A percentile compares a stretch with the other conserved stretches of the same genome.
phyloP scores from a whole-genome alignment of 2,329 filamentous ascomycete genomes.

The Alternaria burnsii region DNA sequence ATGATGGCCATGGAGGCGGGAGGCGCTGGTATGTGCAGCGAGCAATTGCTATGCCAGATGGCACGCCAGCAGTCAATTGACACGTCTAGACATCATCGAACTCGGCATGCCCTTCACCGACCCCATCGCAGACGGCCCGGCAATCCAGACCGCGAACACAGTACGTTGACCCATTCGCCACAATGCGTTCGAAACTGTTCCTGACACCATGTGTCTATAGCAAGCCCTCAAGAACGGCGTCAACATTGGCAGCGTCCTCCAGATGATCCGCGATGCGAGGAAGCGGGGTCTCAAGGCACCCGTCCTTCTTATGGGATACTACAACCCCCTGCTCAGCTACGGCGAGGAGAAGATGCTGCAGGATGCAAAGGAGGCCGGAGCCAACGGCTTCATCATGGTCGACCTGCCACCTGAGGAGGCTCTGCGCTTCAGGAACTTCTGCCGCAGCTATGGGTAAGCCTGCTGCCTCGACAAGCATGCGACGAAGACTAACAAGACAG shows the following conservation, averaged over 20 bases:
- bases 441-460: slow-evolving; percentile 75
- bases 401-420: slow-evolving; percentile 97
- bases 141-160: slow-evolving; percentile 95
- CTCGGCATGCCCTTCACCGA: slow-evolving; percentile 97
- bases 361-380: slow-evolving; percentile 82
- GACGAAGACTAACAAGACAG: slow-evolving; percentile 52
- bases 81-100: slow-evolving; percentile 81
- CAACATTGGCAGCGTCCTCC: slow-evolving; percentile 78
- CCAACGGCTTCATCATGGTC: slow-evolving; percentile 97
- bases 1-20: slow-evolving; percentile 91
- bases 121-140: slow-evolving; percentile 96
- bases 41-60: not conserved
- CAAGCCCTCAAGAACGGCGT: slow-evolving; percentile 87
- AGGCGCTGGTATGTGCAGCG: slow-evolving; percentile 73
- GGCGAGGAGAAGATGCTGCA: slow-evolving; percentile 88
- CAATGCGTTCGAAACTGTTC: slow-evolving; percentile 9
- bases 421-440: slow-evolving; percentile 86
- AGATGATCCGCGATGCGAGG: slow-evolving; percentile 84
- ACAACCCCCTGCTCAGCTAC: slow-evolving; percentile 93
- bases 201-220: slow-evolving; percentile 42
- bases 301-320: slow-evolving; percentile 97
- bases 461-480: slow-evolving; percentile 9
- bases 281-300: slow-evolving; percentile 79
- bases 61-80: slow-evolving; percentile 22
- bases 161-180: slow-evolving; percentile 56